Conservation (phyloP, 345 rosid species). For the Boechera stricta region DNA sequence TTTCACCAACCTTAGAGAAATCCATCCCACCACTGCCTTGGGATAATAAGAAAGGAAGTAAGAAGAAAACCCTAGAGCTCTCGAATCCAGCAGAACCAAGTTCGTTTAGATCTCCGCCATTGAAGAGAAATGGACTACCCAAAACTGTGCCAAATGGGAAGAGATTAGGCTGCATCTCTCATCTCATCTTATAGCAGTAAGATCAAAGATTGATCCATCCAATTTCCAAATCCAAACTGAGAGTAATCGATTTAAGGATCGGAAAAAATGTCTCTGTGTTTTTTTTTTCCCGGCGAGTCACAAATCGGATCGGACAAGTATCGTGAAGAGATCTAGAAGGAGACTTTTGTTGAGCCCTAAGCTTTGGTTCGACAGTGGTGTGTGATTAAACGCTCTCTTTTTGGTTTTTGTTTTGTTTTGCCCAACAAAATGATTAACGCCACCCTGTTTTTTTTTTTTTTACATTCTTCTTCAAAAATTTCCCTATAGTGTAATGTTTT, state of each 20-base stretch:
- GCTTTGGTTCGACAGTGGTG: neutral
- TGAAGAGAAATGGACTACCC: constrained; percentile 64
- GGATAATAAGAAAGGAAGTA: constrained; percentile 75
- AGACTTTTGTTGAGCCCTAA: neutral
- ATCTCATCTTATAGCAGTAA: constrained; percentile 22
- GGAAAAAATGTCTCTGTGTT: neutral
- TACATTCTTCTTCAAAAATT: too few species aligned
- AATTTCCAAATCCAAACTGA: constrained; percentile 39
- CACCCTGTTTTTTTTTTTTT: neutral
- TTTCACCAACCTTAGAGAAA: constrained; percentile 92
- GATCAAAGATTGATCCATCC: constrained; percentile 9
- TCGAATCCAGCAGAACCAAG: constrained; percentile 60
- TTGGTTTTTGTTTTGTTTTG: neutral
- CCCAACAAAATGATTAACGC: neutral
- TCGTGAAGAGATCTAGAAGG: neutral
- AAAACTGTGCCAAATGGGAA: constrained; percentile 69
- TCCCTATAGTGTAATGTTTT: too few species aligned
- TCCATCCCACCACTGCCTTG: constrained; percentile 79
- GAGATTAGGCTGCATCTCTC: constrained; percentile 87
- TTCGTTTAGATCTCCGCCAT: constrained; percentile 59
- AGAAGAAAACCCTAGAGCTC: constrained; percentile 84
- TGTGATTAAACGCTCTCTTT: neutral
- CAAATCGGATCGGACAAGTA: neutral
- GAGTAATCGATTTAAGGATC: neutral
- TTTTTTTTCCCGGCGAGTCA: neutral